Conservation (phyloP, 192 early-diverging fungal genomes). For the Backusella liffmaniae region DNA sequence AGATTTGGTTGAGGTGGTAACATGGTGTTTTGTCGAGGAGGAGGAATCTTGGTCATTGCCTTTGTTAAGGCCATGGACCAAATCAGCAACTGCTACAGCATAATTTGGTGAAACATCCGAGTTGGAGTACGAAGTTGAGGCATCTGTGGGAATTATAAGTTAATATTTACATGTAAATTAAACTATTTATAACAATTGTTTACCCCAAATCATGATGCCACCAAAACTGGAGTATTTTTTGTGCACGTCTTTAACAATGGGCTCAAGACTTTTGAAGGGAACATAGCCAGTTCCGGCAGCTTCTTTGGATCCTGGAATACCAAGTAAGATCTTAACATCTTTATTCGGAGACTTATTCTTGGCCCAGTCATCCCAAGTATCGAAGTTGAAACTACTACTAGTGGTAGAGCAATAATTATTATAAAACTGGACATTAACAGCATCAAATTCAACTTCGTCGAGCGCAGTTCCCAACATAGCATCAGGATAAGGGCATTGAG, state of each 20-base stretch:
- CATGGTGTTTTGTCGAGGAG: not conserved
- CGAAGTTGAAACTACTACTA: constrained; percentile 65
- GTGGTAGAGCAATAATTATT: constrained; percentile 73
- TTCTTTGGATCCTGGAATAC: constrained; percentile 58
- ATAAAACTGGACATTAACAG: constrained; percentile 79
- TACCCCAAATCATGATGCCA: constrained; percentile 72
- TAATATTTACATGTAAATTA: not conserved
- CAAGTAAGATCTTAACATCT: constrained; percentile 62
- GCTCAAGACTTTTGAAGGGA: constrained; percentile 38
- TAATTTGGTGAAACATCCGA: constrained; percentile 33
- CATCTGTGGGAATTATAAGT: constrained; percentile 33
- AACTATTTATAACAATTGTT: not conserved
- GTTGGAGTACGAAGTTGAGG: constrained; percentile 61
- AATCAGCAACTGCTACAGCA: constrained; percentile 22
- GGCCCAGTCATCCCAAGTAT: constrained; percentile 73
- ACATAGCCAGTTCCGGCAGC: constrained; percentile 65
- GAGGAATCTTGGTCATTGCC: not conserved
- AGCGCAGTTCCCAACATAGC: constrained; percentile 59
- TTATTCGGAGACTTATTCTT: constrained; percentile 58
- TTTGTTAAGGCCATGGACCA: constrained; percentile 10
- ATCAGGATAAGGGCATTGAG: constrained; percentile 78
- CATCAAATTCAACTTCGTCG: constrained; percentile 60
- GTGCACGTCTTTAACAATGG: constrained; percentile 50
- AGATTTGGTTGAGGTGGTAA: not conserved
- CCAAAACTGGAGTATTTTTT: constrained; percentile 58